Conservation (phyloP, 176 grass and related monocot species). For the Carex kokanica region DNA sequence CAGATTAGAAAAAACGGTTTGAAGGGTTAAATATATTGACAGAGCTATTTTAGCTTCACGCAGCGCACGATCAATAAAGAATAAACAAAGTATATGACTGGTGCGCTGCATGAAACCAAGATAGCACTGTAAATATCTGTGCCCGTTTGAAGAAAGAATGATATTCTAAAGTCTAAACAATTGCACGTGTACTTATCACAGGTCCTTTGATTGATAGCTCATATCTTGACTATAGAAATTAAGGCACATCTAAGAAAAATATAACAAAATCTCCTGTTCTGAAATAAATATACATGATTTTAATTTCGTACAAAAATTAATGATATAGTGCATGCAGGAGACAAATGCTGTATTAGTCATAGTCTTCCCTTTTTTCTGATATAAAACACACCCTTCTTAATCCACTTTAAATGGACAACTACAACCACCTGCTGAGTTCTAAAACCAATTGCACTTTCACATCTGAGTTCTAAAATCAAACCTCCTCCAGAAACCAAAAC, state of each 20-base stretch:
- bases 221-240: constrained; percentile 1
- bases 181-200: background rate
- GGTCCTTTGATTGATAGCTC: background rate
- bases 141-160: background rate
- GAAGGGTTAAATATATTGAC: too few species aligned
- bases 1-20: background rate
- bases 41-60: too few species aligned
- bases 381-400: background rate
- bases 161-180: background rate
- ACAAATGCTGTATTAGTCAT: background rate
- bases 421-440: background rate
- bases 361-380: background rate
- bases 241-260: background rate
- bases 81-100: too few species aligned
- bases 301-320: too few species aligned
- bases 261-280: background rate
- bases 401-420: background rate
- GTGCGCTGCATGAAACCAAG: too few species aligned
- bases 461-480: background rate
- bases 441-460: background rate
- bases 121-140: too few species aligned
- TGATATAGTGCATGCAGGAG: background rate
- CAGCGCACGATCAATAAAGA: too few species aligned
- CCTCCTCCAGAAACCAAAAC: background rate
- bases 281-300: too few species aligned